phyloP scores from a whole-genome alignment of 73 alveolate genomes.

The Durusdinium trenchii region DNA sequence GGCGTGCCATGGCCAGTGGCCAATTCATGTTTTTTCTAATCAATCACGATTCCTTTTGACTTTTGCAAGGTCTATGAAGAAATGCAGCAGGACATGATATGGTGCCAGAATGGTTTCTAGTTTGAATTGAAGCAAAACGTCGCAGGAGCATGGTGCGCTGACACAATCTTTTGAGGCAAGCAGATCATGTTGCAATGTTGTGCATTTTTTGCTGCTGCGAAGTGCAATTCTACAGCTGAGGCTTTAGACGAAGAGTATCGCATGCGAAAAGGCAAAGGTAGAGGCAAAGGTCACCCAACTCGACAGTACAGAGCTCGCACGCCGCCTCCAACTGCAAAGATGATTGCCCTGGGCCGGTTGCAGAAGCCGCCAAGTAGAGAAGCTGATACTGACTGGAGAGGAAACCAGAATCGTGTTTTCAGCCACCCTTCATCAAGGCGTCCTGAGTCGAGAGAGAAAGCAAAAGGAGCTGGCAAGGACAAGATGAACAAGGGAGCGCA shows the following conservation, averaged over 20 bases:
- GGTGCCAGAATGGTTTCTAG: background rate
- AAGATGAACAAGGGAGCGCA: background rate
- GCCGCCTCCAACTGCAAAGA: slow-evolving; percentile 74
- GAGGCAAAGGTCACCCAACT: background rate
- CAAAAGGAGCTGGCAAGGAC: slow-evolving; percentile 19
- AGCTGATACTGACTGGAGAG: slow-evolving; percentile 32
- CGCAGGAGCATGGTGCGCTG: slow-evolving; percentile 82
- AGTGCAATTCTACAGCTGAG: background rate
- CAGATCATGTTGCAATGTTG: background rate
- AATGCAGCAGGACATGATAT: slow-evolving; percentile 65
- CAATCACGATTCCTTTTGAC: background rate
- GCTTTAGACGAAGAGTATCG: slow-evolving; percentile 49
- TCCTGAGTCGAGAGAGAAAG: background rate
- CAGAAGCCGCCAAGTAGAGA: slow-evolving; percentile 46
- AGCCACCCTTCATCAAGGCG: background rate
- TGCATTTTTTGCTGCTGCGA: background rate
- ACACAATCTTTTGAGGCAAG: slow-evolving; percentile 71
- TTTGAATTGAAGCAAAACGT: background rate
- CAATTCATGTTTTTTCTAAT: too few species aligned
- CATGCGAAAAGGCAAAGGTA: slow-evolving; percentile 42
- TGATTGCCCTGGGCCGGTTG: slow-evolving; percentile 77
- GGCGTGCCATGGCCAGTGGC: background rate
- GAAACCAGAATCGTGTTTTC: slow-evolving; percentile 33
- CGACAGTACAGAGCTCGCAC: slow-evolving; percentile 72
- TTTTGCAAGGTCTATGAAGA: slow-evolving; percentile 55